Evolutionary conservation across 495 filamentous ascomycete genomes (phyloP).

Genomic region (Penicillium tannophilum): DNA sequence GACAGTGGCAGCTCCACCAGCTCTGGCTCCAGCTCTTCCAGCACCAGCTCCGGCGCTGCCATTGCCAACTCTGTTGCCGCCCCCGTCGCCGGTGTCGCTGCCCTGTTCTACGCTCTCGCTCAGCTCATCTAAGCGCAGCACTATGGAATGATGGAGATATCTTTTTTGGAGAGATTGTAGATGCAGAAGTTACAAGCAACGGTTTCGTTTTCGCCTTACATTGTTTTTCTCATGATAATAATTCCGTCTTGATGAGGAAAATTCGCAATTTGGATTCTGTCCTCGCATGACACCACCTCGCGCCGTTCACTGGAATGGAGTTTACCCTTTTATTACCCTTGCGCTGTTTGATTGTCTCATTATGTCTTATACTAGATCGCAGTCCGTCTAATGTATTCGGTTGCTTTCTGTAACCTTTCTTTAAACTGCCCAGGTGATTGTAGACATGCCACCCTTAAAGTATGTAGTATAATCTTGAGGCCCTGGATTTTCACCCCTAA

Average conservation of each 20-base stretch:
- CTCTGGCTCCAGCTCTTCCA: slow-evolving; percentile 26
- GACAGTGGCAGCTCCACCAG: slow-evolving; percentile 37
- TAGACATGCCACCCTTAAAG: neutral
- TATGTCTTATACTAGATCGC: slow-evolving; percentile 21
- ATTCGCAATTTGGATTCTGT: slow-evolving; percentile 34
- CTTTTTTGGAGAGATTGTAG: slow-evolving; percentile 25
- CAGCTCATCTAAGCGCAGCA: slow-evolving; percentile 47
- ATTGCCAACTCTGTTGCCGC: slow-evolving; percentile 41
- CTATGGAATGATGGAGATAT: slow-evolving; percentile 10
- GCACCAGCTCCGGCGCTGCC: slow-evolving; percentile 46
- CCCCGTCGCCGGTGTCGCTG: slow-evolving; percentile 46
- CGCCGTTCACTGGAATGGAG: slow-evolving; percentile 27
- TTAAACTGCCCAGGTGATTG: neutral
- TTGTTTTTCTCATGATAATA: slow-evolving; percentile 52
- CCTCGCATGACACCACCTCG: slow-evolving; percentile 26
- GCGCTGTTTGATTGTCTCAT: slow-evolving; percentile 22
- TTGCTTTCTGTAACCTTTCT: slow-evolving; percentile 21
- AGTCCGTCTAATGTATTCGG: slow-evolving; percentile 28
- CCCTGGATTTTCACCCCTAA: too few relatives aligned
- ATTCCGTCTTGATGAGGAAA: slow-evolving; percentile 48
- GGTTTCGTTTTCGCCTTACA: slow-evolving; percentile 38
- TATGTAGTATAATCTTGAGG: neutral
- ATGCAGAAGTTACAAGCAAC: slow-evolving; percentile 40
- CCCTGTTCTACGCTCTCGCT: slow-evolving; percentile 46
- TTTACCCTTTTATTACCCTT: slow-evolving; percentile 26